phyloP scores from a whole-genome alignment of 345 rosid species.

The Hibiscus syriacus region DNA sequence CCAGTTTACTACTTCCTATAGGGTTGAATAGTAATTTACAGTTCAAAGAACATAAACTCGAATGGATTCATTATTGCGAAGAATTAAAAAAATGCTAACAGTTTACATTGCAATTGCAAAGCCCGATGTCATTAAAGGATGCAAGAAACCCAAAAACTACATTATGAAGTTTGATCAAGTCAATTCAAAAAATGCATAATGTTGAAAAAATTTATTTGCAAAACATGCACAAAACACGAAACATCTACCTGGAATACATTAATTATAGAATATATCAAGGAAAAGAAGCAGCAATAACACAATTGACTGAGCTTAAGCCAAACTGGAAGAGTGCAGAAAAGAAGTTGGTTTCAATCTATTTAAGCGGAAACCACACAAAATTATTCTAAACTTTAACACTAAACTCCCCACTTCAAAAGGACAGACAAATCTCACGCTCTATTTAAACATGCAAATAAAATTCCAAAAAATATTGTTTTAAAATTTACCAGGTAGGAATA shows the following conservation, averaged over 20 bases:
- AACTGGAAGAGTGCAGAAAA: too few species aligned
- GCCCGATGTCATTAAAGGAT: neutral
- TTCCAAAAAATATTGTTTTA: slow-evolving; percentile 16
- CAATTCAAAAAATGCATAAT: neutral
- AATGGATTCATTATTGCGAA: neutral
- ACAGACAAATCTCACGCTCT: neutral
- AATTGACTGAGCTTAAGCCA: too few species aligned
- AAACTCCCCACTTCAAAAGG: slow-evolving; percentile 11
- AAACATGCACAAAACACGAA: neutral
- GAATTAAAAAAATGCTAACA: neutral
- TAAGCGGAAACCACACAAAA: too few species aligned
- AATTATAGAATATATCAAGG: too few species aligned
- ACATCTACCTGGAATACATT: too few species aligned
- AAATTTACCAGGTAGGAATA: slow-evolving; percentile 35
- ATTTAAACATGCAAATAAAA: slow-evolving; percentile 1
- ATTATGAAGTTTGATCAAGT: neutral
- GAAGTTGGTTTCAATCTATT: too few species aligned
- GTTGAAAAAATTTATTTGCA: neutral
- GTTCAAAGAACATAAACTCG: slow-evolving; percentile 4
- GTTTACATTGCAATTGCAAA: neutral
- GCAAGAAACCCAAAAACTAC: neutral
- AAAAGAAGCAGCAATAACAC: too few species aligned
- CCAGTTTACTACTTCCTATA: neutral
- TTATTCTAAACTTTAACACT: neutral
- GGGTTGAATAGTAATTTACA: neutral